Base-by-base conservation (phyloP, 192 early-diverging fungal species). In the Obelidium mucronatum region DNA sequence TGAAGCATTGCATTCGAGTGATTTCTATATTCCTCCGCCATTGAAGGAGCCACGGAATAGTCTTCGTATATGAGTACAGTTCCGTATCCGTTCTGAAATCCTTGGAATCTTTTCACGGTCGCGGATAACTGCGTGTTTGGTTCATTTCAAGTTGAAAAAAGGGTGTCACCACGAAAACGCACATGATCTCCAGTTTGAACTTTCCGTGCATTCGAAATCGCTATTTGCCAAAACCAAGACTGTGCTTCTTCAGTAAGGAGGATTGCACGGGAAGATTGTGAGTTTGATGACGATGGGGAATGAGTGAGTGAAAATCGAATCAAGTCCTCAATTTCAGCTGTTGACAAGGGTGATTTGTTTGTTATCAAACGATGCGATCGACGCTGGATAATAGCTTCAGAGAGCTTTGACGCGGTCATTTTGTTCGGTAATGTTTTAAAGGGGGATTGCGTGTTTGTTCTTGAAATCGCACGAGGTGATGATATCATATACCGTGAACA, bases 1-100 rank as follows among this genome's bases (percentile, higher is more conserved):
- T 81, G 79, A 33, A 77, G 62, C 40, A 81, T 81, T 17, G 69
- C 79, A 13, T 22, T 33, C 11, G 59, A 28, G 44, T 81, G 79
- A 2, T 33, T 51, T 1, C 70, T 60, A 40, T 26, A 66, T 4
- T 34, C 48, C 34, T 40, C 40, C 30, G 64, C 59, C 42, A 79
- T 39, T 2, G 4, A 26, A 22, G 71, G 35, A 30, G 67, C n/a
- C 56, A 28, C 56, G 5, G 6, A 19, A 1, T 63, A 35, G 70
- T 81, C 79, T 24, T 81, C 79, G 58, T 78, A 81, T 62, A 81
- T 69, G 19, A 81, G 75, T 28, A 81, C 54, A 34, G 79, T 81
- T 2, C 75, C 79, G 71, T 81, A 67, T 19, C 69, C 74, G n/a
- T 54, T 74, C 26, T 55, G 52, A 61, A 66, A 81, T 13, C 62